A percentile compares a stretch with the other conserved stretches of the same genome.
Evolutionary conservation across 2,329 filamentous ascomycete genomes (phyloP).

Genomic region (Dactylonectria estremocensis): DNA sequence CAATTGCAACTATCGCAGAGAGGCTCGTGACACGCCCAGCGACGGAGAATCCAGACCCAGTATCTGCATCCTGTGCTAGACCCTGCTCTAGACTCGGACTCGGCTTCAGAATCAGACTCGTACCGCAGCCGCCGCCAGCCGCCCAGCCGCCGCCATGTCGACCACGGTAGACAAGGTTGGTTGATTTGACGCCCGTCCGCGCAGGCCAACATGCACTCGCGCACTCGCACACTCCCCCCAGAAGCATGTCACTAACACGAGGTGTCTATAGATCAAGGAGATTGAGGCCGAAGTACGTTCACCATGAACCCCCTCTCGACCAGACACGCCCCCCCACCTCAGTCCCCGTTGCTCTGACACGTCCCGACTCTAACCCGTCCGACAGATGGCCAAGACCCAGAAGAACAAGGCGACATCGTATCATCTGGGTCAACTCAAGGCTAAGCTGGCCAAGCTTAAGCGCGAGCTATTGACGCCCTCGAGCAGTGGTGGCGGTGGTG

Average conservation of each 20-base stretch:
- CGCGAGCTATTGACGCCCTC: slow-evolving; percentile 92
- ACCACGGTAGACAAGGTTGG: slow-evolving; percentile 96
- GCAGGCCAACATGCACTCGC: no score
- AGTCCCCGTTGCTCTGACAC: slow-evolving; percentile 39
- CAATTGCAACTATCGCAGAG: slow-evolving; percentile 45
- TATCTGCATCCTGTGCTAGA: slow-evolving; percentile 30
- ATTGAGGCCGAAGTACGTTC: slow-evolving; percentile 90
- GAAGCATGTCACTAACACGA: slow-evolving; percentile 53
- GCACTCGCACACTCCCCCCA: no score
- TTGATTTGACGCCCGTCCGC: slow-evolving; percentile 35
- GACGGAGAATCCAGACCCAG: slow-evolving; percentile 34
- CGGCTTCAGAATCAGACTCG: neutral
- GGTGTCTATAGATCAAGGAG: slow-evolving; percentile 83
- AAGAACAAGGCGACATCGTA: slow-evolving; percentile 97
- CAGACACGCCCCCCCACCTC: slow-evolving; percentile 27
- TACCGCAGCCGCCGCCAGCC: slow-evolving; percentile 35
- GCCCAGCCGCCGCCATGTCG: slow-evolving; percentile 78
- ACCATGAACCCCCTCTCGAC: slow-evolving; percentile 19
- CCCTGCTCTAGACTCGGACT: slow-evolving; percentile 19
- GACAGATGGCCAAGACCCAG: slow-evolving; percentile 93
- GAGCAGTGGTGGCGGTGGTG: slow-evolving; percentile 86
- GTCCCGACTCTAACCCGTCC: slow-evolving; percentile 38
- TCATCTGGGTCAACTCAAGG: slow-evolving; percentile 96
- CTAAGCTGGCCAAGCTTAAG: slow-evolving; percentile 98
- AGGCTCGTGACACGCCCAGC: slow-evolving; percentile 2